phyloP scores from a whole-genome alignment of 192 early-diverging fungal species.

The Dimargaris verticillata region DNA sequence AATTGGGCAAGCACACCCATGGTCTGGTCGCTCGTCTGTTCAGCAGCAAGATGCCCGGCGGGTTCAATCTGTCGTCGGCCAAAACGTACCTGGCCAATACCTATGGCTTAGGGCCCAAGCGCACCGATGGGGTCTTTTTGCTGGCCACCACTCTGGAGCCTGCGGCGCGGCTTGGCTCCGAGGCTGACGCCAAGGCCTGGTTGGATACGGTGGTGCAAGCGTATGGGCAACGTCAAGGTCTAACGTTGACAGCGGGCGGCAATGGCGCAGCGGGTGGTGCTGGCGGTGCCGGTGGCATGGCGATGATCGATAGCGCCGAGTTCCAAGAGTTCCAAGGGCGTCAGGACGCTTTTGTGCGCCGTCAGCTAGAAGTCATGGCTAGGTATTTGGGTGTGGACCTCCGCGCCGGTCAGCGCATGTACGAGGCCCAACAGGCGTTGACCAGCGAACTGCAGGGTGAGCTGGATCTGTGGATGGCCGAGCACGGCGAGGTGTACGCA shows the following conservation, averaged over 20 bases:
- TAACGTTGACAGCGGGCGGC: conserved; percentile 37
- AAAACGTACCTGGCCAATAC: conserved; percentile 51
- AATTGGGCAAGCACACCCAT: conserved; percentile 68
- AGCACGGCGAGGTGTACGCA: conserved; percentile 83
- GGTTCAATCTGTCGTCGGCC: conserved; percentile 61
- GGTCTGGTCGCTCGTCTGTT: conserved; percentile 67
- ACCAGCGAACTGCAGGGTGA: conserved; percentile 56
- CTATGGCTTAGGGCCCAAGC: conserved; percentile 58
- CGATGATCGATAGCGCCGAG: conserved; percentile 73
- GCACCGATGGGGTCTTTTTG: conserved; percentile 58
- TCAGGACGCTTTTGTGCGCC: conserved; percentile 46
- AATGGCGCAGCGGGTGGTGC: conserved; percentile 29
- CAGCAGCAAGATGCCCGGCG: conserved; percentile 81
- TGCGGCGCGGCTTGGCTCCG: conserved; percentile 49
- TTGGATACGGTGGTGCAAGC: conserved; percentile 48
- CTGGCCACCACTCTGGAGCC: conserved; percentile 74
- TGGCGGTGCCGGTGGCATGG: conserved; percentile 36
- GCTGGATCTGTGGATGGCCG: conserved; percentile 75
- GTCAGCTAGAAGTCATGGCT: conserved; percentile 63
- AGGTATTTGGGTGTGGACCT: conserved; percentile 66
- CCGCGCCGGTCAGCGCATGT: conserved; percentile 54
- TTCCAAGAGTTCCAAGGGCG: conserved; percentile 62
- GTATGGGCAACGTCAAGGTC: conserved; percentile 52
- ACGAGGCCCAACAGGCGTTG: conserved; percentile 46
- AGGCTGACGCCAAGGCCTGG: conserved; percentile 64